phyloP scores from a whole-genome alignment of 1,284 basidiomycete genomes.

The Apiotrichum domesticum region DNA sequence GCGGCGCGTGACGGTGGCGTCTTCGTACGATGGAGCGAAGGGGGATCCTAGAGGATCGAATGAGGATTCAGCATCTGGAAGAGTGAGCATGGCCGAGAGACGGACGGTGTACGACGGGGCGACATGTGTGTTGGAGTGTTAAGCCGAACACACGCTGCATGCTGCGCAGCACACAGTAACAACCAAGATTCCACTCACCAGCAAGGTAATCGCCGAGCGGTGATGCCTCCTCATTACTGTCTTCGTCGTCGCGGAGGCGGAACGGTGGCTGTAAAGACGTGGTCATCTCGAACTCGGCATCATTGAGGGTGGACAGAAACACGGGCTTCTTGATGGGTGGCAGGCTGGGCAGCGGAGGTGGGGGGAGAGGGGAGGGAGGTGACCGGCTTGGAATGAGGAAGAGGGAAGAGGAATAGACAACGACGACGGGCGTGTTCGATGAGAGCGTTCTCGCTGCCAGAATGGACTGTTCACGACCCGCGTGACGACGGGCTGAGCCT shows the following conservation, averaged over 20 bases:
- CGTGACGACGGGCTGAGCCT: too few species aligned
- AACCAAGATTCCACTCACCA: conserved; percentile 4
- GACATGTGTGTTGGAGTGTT: neutral
- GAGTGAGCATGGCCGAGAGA: neutral
- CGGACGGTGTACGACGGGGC: too few species aligned
- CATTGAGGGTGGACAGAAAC: neutral
- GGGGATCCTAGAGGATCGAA: conserved; percentile 11
- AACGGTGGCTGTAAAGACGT: neutral
- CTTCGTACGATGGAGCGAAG: neutral
- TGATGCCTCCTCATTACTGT: neutral
- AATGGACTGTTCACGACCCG: too few species aligned
- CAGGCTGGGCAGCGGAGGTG: too few species aligned
- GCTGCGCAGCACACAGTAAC: neutral
- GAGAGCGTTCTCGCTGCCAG: too few species aligned
- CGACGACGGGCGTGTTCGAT: too few species aligned
- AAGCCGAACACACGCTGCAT: neutral
- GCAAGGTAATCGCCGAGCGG: conserved; percentile 17
- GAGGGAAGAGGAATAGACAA: too few species aligned
- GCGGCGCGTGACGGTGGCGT: conserved; percentile 1
- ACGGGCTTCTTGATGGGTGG: too few species aligned
- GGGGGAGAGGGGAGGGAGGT: neutral
- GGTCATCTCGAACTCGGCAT: neutral
- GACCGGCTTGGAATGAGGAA: neutral
- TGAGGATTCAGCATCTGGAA: conserved; percentile 14
- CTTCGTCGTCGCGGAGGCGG: neutral